Conservation (phyloP, 495 filamentous ascomycete species). For the Aspergillus nanangensis region DNA sequence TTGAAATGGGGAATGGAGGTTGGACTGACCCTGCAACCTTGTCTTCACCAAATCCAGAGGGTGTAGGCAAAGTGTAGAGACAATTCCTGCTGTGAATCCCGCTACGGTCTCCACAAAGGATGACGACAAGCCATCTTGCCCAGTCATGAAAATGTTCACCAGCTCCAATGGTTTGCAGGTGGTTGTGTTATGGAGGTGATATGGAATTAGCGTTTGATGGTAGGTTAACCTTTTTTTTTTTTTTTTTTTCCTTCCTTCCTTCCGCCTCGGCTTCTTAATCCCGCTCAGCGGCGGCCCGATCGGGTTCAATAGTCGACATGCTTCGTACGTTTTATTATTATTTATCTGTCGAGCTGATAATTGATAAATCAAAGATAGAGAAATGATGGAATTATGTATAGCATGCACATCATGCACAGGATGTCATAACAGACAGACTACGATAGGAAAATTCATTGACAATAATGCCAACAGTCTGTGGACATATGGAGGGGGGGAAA, state of each 20-base stretch:
- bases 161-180: neutral
- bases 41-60: constrained; percentile 96
- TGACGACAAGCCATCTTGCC: constrained; percentile 56
- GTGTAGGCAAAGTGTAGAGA: constrained; percentile 65
- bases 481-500: too few species aligned
- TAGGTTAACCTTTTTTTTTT: constrained; percentile 1
- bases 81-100: constrained; percentile 82
- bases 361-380: too few species aligned
- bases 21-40: constrained; percentile 73
- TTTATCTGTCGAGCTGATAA: too few species aligned
- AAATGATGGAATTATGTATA: too few species aligned
- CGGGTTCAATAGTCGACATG: too few species aligned
- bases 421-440: neutral
- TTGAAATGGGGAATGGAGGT: neutral
- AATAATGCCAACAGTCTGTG: neutral
- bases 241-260: neutral
- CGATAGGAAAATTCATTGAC: constrained; percentile 5
- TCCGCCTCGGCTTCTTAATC: too few species aligned
- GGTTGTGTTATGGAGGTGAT: neutral
- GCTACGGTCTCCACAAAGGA: constrained; percentile 85
- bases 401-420: too few species aligned
- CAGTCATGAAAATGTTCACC: constrained; percentile 34
- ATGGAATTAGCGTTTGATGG: neutral
- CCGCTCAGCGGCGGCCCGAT: too few species aligned
- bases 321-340: too few species aligned